Evolutionary conservation across 352 stramenopile species (phyloP).

Genomic region (Pythium coloratum): DNA sequence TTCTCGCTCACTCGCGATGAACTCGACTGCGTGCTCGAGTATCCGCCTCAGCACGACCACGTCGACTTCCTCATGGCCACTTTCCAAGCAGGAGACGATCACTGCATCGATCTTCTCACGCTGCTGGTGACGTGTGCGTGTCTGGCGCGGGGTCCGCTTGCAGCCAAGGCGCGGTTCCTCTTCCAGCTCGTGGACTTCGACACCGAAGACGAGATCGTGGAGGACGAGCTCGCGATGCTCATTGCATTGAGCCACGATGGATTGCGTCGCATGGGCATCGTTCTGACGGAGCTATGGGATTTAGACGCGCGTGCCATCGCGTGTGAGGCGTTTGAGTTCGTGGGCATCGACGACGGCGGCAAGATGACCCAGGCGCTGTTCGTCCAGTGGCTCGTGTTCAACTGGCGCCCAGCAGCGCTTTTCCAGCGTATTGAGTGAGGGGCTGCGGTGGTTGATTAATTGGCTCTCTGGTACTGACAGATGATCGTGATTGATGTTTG

Average conservation of each 20-base stretch:
- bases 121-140: conserved; percentile 46
- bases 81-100: conserved; percentile 23
- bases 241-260: conserved; percentile 54
- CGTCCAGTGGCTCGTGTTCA: conserved; percentile 64
- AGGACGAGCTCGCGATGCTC: conserved; percentile 66
- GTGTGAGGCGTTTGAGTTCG: conserved; percentile 69
- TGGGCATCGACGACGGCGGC: conserved; percentile 52
- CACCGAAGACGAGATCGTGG: conserved; percentile 72
- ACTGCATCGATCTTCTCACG: conserved; percentile 59
- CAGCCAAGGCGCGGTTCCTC: conserved; percentile 53
- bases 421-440: conserved; percentile 51
- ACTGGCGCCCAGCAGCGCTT: conserved; percentile 55
- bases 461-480: background rate
- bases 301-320: conserved; percentile 56
- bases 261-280: conserved; percentile 38
- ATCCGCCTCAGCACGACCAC: conserved; percentile 28
- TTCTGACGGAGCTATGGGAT: conserved; percentile 30
- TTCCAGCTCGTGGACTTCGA: conserved; percentile 75
- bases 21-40: conserved; percentile 64
- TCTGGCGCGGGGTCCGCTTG: conserved; percentile 49
- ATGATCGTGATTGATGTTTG: background rate
- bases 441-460: background rate
- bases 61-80: conserved; percentile 56
- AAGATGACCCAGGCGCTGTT: conserved; percentile 76
- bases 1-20: conserved; percentile 63